phyloP scores from a whole-genome alignment of 2,329 filamentous ascomycete species.

The Reticulascus tulasneorum region DNA sequence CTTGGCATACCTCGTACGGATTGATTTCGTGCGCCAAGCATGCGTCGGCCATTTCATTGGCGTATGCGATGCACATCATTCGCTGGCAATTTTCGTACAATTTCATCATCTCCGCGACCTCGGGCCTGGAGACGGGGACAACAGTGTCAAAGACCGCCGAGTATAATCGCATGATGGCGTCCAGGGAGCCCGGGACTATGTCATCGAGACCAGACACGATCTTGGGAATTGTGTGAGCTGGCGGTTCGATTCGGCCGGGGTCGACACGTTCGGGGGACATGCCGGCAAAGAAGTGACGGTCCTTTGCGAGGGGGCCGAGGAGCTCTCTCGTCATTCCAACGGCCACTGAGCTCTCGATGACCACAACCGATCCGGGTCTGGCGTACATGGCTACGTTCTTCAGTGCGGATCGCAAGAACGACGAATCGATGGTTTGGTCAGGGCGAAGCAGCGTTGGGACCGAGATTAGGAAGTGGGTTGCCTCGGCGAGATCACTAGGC shows the following conservation, averaged over 20 bases:
- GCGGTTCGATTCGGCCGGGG: slow-evolving; percentile 39
- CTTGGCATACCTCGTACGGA: slow-evolving; percentile 45
- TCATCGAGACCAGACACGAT: slow-evolving; percentile 49
- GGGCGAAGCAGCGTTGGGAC: slow-evolving; percentile 47
- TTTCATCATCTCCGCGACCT: slow-evolving; percentile 56
- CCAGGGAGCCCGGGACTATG: slow-evolving; percentile 38
- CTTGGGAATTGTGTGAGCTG: slow-evolving; percentile 44
- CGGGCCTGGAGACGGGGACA: slow-evolving; percentile 45
- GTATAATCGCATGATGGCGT: slow-evolving; percentile 41
- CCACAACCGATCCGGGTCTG: slow-evolving; percentile 39
- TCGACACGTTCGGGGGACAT: slow-evolving; percentile 54
- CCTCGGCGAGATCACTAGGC: slow-evolving; percentile 31
- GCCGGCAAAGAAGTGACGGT: slow-evolving; percentile 38
- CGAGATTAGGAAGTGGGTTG: slow-evolving; percentile 49
- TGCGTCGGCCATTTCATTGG: slow-evolving; percentile 54
- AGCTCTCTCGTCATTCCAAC: slow-evolving; percentile 51
- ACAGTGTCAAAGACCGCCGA: slow-evolving; percentile 41
- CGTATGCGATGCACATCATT: slow-evolving; percentile 51
- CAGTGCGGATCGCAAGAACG: slow-evolving; percentile 41
- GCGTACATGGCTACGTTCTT: slow-evolving; percentile 35
- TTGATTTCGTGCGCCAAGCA: slow-evolving; percentile 42
- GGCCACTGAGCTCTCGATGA: slow-evolving; percentile 51
- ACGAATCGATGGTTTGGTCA: slow-evolving; percentile 44
- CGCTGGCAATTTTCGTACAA: slow-evolving; percentile 56
- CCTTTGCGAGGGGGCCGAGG: slow-evolving; percentile 39